phyloP scores from a whole-genome alignment of 192 early-diverging fungal genomes.

The Podila epicladia region DNA sequence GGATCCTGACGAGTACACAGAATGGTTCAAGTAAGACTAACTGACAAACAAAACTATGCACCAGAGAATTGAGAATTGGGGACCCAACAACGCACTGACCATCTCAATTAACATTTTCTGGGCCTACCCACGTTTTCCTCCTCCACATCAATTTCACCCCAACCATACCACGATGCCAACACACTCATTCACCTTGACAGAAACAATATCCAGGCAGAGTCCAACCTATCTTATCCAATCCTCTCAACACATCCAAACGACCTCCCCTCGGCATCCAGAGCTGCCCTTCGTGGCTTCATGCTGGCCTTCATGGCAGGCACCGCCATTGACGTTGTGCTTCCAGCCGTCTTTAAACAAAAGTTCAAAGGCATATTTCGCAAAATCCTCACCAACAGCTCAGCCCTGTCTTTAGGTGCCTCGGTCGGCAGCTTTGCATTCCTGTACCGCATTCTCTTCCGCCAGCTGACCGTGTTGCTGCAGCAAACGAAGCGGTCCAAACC shows the following conservation, averaged over 20 bases:
- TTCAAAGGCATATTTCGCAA: not conserved
- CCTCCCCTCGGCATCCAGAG: conserved; percentile 16
- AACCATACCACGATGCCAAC: not conserved
- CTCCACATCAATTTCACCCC: not conserved
- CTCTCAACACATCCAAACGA: not conserved
- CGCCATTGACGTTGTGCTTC: conserved; percentile 11
- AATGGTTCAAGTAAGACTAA: conserved; percentile 16
- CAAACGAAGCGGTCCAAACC: not conserved
- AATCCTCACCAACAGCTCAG: conserved; percentile 1
- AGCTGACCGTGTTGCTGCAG: not conserved
- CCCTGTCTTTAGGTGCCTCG: conserved; percentile 1
- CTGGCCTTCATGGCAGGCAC: conserved; percentile 12
- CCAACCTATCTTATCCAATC: not conserved
- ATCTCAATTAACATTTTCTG: not conserved
- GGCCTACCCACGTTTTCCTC: not conserved
- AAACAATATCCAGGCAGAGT: no score
- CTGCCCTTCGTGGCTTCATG: conserved; percentile 23
- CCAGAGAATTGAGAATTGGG: no score
- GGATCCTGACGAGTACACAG: conserved; percentile 14
- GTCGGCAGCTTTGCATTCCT: conserved; percentile 14
- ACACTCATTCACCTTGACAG: not conserved
- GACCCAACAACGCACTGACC: not conserved
- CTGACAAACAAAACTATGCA: no score
- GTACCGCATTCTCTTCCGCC: conserved; percentile 12
- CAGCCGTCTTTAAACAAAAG: conserved; percentile 10